Evolutionary conservation across 805 yeast species (phyloP).

Genomic region (Yarrowia yakushimensis): DNA sequence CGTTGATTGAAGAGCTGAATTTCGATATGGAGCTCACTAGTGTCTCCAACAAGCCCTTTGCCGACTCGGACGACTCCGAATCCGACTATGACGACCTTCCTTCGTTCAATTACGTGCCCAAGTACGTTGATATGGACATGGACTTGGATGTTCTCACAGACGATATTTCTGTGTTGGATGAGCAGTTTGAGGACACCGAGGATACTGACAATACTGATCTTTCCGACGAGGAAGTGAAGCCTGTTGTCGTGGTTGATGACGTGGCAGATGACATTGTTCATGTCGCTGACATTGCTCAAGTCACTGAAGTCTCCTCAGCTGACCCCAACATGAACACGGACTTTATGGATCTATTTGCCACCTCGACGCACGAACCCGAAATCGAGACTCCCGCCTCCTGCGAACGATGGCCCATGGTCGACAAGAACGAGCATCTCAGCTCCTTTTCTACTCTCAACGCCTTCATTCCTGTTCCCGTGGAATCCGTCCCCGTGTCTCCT

Average conservation of each 20-base stretch:
- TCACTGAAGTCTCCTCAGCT: too few species aligned
- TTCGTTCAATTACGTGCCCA: slow-evolving; percentile 20
- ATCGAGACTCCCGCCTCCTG: background rate
- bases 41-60: background rate
- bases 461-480: slow-evolving; percentile 6
- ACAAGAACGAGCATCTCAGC: slow-evolving; percentile 10
- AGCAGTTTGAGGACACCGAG: background rate
- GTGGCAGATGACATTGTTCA: too few species aligned
- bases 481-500: slow-evolving; percentile 11
- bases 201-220: background rate
- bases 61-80: background rate
- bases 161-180: background rate
- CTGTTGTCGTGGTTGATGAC: too few species aligned
- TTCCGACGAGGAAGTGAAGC: background rate
- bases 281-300: too few species aligned
- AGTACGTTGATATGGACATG: slow-evolving; percentile 16
- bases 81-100: slow-evolving; percentile 23
- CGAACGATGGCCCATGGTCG: slow-evolving; percentile 21
- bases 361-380: background rate
- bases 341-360: slow-evolving; percentile 1
- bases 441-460: slow-evolving; percentile 17
- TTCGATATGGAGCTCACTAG: background rate
- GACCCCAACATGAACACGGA: background rate
- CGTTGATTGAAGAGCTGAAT: background rate
- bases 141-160: slow-evolving; percentile 4